Evolutionary conservation across 352 stramenopile species (phyloP), one percentile per base, ranked within the genome.

Genomic region (Paralagenidium karlingii): DNA sequence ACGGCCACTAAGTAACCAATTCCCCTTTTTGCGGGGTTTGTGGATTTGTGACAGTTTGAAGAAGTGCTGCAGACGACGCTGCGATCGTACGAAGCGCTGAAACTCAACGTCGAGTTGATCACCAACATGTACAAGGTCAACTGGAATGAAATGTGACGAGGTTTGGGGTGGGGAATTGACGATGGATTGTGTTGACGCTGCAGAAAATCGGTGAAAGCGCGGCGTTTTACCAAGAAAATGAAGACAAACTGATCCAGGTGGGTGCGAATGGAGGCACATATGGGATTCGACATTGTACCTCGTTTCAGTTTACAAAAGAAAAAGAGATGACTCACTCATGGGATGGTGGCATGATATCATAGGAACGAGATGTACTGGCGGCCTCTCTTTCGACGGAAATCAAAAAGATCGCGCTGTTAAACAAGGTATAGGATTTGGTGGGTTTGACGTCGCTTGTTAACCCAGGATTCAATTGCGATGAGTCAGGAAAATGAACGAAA

Each of bases 71-170:
- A 81, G 27, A 65, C 43, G 2, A 82, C 61, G 13, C 47, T 44
- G 13, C 75, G 71, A 40, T 63, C 76, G 8, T 74, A 86, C 21
- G 67, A 84, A 19, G 70, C 76, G 49, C 66, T 90, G 5, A 80
- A 84, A 43, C 52, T 90, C 15, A 90, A 79, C 45, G 76, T 90
- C 10, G 76, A 87, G 25, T 52, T 90, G 8, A 78, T 87, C 59
- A 82, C 73, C 7, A 90, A 82, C 43, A 87, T 90, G 73, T 90
- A 90, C 65, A 90, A 90, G 43, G 34, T 51, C 38, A 5, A 3
- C 24, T 25, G n/a, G n/a, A n/a, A n/a, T n/a, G n/a, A n/a, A n/a
- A n/a, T n/a, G n/a, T n/a, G n/a, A n/a, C n/a, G n/a, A n/a, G n/a
- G n/a, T n/a, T n/a, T n/a, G n/a, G n/a, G 49, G 63, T 76, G 22